These are phyloP conservation scores for Mycena polygramma DNA, from an alignment of 768 basidiomycete genomes.

Conservation along the genomic window DNA sequence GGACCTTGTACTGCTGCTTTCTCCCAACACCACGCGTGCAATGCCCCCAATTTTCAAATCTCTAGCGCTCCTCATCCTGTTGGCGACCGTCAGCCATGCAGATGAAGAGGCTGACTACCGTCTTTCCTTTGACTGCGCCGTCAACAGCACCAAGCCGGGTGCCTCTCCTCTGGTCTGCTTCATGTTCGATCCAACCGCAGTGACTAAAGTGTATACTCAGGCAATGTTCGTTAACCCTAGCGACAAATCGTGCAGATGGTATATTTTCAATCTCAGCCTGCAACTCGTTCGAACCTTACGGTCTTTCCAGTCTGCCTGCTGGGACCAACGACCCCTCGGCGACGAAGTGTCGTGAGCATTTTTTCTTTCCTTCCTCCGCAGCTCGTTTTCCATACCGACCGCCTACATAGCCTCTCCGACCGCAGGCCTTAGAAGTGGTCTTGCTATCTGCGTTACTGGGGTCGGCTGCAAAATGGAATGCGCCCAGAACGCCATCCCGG, in stretches of 20 bases:
- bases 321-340: neutral
- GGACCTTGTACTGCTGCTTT: neutral
- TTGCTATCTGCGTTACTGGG: neutral
- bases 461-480: neutral
- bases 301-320: neutral
- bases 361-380: neutral
- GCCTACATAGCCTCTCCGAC: neutral
- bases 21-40: neutral
- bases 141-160: neutral
- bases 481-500: neutral
- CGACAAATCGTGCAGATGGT: neutral
- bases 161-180: neutral
- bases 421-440: neutral
- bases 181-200: no score
- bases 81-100: neutral
- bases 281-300: no score
- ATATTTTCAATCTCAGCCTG: neutral
- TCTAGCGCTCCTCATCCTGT: neutral
- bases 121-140: neutral
- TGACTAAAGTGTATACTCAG: neutral
- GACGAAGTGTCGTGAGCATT: neutral
- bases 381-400: neutral
- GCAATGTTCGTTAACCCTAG: neutral
- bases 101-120: neutral
- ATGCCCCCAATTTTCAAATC: neutral